phyloP scores from a whole-genome alignment of 768 basidiomycete species.

The Clitopilus hobsonii region DNA sequence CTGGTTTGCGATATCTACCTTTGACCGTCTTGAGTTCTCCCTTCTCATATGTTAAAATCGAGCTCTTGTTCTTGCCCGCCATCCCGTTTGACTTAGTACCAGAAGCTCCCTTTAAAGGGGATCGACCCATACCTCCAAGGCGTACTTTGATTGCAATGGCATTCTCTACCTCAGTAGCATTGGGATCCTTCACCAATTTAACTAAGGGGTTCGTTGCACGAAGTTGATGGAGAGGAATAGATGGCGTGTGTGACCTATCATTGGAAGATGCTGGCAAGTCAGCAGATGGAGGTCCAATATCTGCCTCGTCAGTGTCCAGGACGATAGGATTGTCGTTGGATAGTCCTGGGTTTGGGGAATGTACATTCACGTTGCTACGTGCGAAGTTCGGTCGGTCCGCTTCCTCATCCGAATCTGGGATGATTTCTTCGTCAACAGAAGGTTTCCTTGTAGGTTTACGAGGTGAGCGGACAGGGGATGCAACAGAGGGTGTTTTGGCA shows the following conservation, averaged over 20 bases:
- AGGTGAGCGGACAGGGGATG: conserved; percentile 5
- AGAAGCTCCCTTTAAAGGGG: conserved; percentile 33
- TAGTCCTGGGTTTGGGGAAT: background rate
- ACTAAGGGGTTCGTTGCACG: conserved; percentile 51
- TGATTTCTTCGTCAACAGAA: background rate
- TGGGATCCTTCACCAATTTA: conserved; percentile 43
- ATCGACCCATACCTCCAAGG: conserved; percentile 21
- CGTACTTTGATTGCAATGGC: conserved; percentile 50
- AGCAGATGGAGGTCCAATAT: background rate
- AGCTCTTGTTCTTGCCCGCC: conserved; percentile 36
- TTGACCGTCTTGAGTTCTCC: conserved; percentile 48
- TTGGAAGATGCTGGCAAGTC: background rate
- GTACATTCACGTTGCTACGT: background rate
- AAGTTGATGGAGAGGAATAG: conserved; percentile 37
- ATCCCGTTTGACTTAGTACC: conserved; percentile 45
- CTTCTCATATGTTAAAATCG: conserved; percentile 50
- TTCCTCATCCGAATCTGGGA: conserved; percentile 1
- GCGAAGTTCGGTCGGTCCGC: background rate
- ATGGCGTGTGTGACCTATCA: background rate
- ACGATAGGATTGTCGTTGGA: background rate
- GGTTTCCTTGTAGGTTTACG: conserved; percentile 12
- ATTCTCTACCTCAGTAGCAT: conserved; percentile 23
- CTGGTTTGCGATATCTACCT: conserved; percentile 28
- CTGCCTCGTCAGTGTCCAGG: background rate
- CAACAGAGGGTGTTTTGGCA: background rate